Evolutionary conservation across 2,329 filamentous ascomycete genomes (phyloP).

Genomic region (Arthrobotrys conoides): DNA sequence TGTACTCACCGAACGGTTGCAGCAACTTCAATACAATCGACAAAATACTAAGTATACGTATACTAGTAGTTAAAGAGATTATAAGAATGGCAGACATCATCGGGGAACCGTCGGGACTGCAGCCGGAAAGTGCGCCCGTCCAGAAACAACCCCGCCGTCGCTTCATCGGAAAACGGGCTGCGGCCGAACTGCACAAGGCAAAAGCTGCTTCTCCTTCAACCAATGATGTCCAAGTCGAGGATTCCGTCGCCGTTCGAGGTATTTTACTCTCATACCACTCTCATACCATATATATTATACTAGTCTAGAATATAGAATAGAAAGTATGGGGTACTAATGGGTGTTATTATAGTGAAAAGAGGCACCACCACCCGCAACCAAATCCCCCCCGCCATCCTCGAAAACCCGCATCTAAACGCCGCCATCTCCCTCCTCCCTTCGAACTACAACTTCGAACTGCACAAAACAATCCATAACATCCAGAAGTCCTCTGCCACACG

Average conservation of each 20-base stretch:
- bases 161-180: constrained; percentile 87
- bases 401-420: constrained; percentile 86
- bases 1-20: too few relatives aligned
- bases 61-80: too few relatives aligned
- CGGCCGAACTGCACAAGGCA: constrained; percentile 70
- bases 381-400: constrained; percentile 86
- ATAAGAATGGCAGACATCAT: too few relatives aligned
- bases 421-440: constrained; percentile 87
- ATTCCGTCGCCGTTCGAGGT: constrained; percentile 79
- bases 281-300: constrained; percentile 4
- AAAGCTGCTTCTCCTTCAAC: neutral
- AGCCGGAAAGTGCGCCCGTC: constrained; percentile 67
- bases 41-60: too few relatives aligned
- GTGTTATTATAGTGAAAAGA: too few relatives aligned
- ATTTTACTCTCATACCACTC: constrained; percentile 67
- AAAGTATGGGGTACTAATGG: too few relatives aligned
- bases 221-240: constrained; percentile 66
- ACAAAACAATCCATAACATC: constrained; percentile 96
- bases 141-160: constrained; percentile 86
- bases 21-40: too few relatives aligned
- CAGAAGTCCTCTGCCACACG: constrained; percentile 82
- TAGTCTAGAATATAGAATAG: too few relatives aligned
- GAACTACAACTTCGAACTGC: constrained; percentile 99
- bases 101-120: constrained; percentile 39
- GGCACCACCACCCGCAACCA: constrained; percentile 75